Percentiles rank a stretch among this genome's conserved stretches.
Evolutionary conservation across 2,329 filamentous ascomycete genomes (phyloP).

Genomic region (Corynespora cassiicola): DNA sequence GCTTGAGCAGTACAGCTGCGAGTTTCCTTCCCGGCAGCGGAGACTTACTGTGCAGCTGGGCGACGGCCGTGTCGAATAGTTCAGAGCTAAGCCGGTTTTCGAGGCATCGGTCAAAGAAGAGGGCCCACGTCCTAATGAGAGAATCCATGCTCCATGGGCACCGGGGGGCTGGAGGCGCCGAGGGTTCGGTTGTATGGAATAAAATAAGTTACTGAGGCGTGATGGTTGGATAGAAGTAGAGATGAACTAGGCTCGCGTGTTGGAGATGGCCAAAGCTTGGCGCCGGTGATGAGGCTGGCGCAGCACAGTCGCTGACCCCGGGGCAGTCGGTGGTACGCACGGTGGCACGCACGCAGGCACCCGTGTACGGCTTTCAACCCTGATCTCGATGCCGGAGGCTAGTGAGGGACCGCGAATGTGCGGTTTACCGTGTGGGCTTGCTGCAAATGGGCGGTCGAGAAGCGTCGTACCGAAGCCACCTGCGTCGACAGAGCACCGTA

Average conservation of each 20-base stretch:
- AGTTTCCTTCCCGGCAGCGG: conserved; percentile 44
- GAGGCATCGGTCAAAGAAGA: conserved; percentile 44
- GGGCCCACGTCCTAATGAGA: conserved; percentile 39
- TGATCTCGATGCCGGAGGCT: too few species aligned
- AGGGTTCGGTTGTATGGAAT: conserved; percentile 16
- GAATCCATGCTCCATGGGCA: conserved; percentile 41
- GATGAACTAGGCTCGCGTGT: conserved; percentile 9
- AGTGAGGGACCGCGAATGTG: too few species aligned
- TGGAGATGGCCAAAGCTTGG: conserved; percentile 9
- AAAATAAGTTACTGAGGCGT: conserved; percentile 26
- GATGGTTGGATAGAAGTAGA: conserved; percentile 19
- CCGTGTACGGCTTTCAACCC: too few species aligned
- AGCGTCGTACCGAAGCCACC: too few species aligned
- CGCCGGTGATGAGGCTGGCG: conserved; percentile 11
- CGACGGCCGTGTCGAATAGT: conserved; percentile 39
- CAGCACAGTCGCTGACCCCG: too few species aligned
- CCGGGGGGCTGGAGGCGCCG: conserved; percentile 18
- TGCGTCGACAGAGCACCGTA: too few species aligned
- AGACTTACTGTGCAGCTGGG: conserved; percentile 38
- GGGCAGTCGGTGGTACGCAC: too few species aligned
- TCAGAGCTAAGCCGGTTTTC: conserved; percentile 37
- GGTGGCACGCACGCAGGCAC: too few species aligned
- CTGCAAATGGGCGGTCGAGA: too few species aligned
- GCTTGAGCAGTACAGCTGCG: conserved; percentile 41
- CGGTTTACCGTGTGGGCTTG: too few species aligned